phyloP scores from a whole-genome alignment of 2,329 filamentous ascomycete species.

The Cladobotryum protrusum region DNA sequence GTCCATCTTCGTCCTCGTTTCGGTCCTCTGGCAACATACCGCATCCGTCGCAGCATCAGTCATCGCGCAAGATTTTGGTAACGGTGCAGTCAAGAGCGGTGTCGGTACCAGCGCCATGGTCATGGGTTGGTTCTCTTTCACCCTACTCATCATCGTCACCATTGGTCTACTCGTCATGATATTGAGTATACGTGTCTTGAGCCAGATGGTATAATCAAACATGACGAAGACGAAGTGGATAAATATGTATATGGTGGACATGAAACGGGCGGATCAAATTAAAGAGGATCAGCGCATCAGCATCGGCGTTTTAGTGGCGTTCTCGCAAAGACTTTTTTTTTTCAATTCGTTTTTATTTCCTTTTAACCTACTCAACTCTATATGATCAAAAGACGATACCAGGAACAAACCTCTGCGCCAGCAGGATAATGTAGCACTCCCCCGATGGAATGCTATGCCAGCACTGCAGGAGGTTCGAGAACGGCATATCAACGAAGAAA shows the following conservation, averaged over 20 bases:
- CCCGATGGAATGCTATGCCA: too few relatives aligned
- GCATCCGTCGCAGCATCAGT: slow-evolving; percentile 92
- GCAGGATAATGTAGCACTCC: too few relatives aligned
- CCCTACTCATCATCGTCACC: slow-evolving; percentile 87
- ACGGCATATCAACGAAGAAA: too few relatives aligned
- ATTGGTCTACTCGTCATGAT: slow-evolving; percentile 96
- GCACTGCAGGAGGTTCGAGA: too few relatives aligned
- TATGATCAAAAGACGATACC: too few relatives aligned
- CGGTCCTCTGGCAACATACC: slow-evolving; percentile 84
- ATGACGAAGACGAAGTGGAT: background rate
- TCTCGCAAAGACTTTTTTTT: slow-evolving; percentile 2
- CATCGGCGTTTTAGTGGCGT: slow-evolving; percentile 12
- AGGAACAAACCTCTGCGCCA: too few relatives aligned
- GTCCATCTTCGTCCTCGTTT: slow-evolving; percentile 67
- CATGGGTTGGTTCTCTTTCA: slow-evolving; percentile 95
- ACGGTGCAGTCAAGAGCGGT: slow-evolving; percentile 78
- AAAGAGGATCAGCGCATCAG: too few relatives aligned
- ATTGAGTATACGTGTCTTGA: slow-evolving; percentile 77
- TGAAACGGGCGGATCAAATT: background rate
- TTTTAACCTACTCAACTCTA: too few relatives aligned
- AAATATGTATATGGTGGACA: background rate
- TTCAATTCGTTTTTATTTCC: too few relatives aligned
- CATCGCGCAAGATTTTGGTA: slow-evolving; percentile 87
- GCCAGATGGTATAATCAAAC: slow-evolving; percentile 42
- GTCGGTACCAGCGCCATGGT: slow-evolving; percentile 96